These are phyloP conservation scores for Annulohypoxylon maeteangense DNA, from an alignment of 495 filamentous ascomycete species.

Conservation along the genomic window DNA sequence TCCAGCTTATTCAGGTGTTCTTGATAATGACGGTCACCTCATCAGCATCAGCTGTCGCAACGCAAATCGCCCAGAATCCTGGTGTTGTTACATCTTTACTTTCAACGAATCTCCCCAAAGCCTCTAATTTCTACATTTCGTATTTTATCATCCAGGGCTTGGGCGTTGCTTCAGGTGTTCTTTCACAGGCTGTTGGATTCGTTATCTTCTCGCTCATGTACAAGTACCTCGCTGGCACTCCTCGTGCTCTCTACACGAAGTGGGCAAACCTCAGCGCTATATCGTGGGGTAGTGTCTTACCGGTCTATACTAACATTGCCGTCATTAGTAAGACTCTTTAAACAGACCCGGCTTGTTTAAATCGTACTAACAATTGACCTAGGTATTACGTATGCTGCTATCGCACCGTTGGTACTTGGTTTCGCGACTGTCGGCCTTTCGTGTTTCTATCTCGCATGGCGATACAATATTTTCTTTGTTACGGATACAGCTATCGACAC, in stretches of 20 bases:
- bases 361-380: constrained; percentile 25
- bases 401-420: constrained; percentile 88
- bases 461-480: constrained; percentile 95
- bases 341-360: not conserved
- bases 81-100: constrained; percentile 69
- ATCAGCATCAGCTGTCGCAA: constrained; percentile 73
- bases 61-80: constrained; percentile 73
- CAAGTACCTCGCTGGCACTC: constrained; percentile 67
- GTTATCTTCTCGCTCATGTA: constrained; percentile 82
- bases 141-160: constrained; percentile 96
- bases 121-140: constrained; percentile 93
- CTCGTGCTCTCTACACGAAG: constrained; percentile 67
- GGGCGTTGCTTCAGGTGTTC: constrained; percentile 76
- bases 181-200: constrained; percentile 83
- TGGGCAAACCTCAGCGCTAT: constrained; percentile 70
- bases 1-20: constrained; percentile 97
- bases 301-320: constrained; percentile 83
- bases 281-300: constrained; percentile 91
- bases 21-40: constrained; percentile 84
- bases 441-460: constrained; percentile 92
- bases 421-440: constrained; percentile 86
- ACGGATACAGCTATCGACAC: constrained; percentile 88
- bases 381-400: constrained; percentile 88
- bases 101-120: constrained; percentile 77
- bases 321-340: constrained; percentile 73